Percentiles rank a stretch among this genome's conserved stretches.
These are phyloP conservation scores for Colletotrichum camelliae DNA, from an alignment of 2,329 filamentous ascomycete genomes.

Conservation along the genomic window DNA sequence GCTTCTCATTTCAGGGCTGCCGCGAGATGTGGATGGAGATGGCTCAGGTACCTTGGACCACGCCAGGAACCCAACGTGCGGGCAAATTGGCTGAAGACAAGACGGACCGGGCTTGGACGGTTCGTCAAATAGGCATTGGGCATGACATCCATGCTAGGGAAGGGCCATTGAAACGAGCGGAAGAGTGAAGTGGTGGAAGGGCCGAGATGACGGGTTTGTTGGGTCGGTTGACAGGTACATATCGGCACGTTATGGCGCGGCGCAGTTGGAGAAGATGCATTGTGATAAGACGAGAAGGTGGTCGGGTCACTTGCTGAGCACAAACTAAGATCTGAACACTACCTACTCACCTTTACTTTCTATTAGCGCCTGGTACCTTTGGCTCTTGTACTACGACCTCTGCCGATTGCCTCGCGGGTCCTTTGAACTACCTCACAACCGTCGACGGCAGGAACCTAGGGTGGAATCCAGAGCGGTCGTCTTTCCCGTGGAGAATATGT, in stretches of 20 bases:
- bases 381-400: neutral
- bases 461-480: neutral
- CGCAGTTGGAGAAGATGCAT: neutral
- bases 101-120: neutral
- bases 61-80: neutral
- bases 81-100: neutral
- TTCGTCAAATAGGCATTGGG: neutral
- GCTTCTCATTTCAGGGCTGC: neutral
- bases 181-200: slow-evolving; percentile 1
- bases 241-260: neutral
- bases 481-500: neutral
- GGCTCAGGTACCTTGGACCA: neutral
- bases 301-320: neutral
- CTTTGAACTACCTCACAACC: neutral
- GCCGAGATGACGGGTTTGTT: slow-evolving; percentile 10
- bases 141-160: neutral
- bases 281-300: neutral
- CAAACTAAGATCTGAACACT: neutral
- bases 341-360: neutral
- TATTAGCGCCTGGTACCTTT: neutral
- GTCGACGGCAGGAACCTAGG: neutral
- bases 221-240: slow-evolving; percentile 1
- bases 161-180: neutral
- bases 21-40: neutral
- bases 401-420: neutral